Evolutionary conservation across 2,329 filamentous ascomycete species (phyloP), one percentile per base, ranked within the genome.

Genomic region (Ophiostoma perfectum): DNA sequence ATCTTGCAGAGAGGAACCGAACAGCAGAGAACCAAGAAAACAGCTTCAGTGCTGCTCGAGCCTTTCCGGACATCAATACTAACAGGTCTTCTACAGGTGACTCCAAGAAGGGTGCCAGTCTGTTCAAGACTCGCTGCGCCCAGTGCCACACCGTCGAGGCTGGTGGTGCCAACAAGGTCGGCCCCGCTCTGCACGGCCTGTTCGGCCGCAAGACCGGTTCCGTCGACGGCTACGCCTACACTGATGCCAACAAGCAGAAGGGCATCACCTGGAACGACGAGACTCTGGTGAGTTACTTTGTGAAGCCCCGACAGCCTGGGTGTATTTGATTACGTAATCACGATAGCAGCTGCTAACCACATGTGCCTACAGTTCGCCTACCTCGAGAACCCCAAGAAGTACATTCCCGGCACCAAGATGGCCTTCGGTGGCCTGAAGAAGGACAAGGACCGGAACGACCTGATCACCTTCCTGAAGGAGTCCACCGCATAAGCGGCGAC

Each of bases 361-460:
- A 27, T 27, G 27, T 27, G 27, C 27, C 27, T 1, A 47, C 76
- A 93, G 91, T 98, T 97, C 83, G 87, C 89, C 75, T 99, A 99
- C 89, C 93, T 99, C 78, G 95, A 99, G 88, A 98, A 98, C 90
- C 95, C 95, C 84, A 99, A 99, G 90, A 98, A 98, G 88, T 99
- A 93, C 89, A 97, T 99, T 74, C 95, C 95, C 75, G 95, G 95
- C 76, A 99, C 95, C 85, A 99, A 98, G 92, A 99, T 99, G 95
- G 95, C 95, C 77, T 99, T 98, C 80, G 95, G 95, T 84, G 95
- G 95, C 81, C 88, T 99, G 79, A 99, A 99, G 93, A 99, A 99
- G 92, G 88, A 88, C 79, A 98, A 98, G 91, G 95, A 98, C 86
- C 88, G 95, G 81, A 97, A 98, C 81, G 94, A 99, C 83, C 86